Evolutionary conservation across 2,329 filamentous ascomycete genomes (phyloP).

Genomic region (Coniochaeta hoffmannii): DNA sequence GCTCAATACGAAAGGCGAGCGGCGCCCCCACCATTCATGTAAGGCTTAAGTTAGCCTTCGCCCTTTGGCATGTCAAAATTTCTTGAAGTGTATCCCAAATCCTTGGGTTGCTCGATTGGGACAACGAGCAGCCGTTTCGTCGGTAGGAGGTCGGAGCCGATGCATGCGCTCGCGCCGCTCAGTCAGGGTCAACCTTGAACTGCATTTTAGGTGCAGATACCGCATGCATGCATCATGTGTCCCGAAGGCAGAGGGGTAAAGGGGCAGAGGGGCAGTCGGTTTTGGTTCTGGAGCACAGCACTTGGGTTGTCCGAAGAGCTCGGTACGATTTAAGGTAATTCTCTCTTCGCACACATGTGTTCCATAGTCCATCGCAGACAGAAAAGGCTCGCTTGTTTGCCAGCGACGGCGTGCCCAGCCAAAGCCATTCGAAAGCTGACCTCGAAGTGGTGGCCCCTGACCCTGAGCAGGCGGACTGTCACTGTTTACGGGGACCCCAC

Average conservation of each 20-base stretch:
- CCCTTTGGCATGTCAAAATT: neutral
- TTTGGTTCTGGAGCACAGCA: neutral
- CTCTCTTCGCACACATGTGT: neutral
- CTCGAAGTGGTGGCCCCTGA: too few species aligned
- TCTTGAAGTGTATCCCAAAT: neutral
- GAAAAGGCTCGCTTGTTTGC: neutral
- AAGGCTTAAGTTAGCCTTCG: neutral
- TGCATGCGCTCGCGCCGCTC: slow-evolving; percentile 23
- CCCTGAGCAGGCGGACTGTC: too few species aligned
- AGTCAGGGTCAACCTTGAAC: slow-evolving; percentile 20
- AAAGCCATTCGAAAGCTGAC: neutral
- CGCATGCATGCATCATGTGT: neutral
- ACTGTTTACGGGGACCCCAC: too few species aligned
- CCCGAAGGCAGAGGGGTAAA: neutral
- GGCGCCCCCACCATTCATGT: too few species aligned
- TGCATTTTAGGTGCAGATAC: neutral
- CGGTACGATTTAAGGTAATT: neutral
- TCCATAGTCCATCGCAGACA: neutral
- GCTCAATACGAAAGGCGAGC: too few species aligned
- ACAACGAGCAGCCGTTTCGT: slow-evolving; percentile 7
- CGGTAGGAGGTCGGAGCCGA: slow-evolving; percentile 17
- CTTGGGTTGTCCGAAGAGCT: neutral
- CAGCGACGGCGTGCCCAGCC: neutral
- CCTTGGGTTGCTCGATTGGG: neutral
- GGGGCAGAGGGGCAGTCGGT: neutral